Evolutionary conservation across 2,329 filamentous ascomycete species (phyloP), one percentile per base, ranked within the genome.

Genomic region (Botryosphaeria dothidea): DNA sequence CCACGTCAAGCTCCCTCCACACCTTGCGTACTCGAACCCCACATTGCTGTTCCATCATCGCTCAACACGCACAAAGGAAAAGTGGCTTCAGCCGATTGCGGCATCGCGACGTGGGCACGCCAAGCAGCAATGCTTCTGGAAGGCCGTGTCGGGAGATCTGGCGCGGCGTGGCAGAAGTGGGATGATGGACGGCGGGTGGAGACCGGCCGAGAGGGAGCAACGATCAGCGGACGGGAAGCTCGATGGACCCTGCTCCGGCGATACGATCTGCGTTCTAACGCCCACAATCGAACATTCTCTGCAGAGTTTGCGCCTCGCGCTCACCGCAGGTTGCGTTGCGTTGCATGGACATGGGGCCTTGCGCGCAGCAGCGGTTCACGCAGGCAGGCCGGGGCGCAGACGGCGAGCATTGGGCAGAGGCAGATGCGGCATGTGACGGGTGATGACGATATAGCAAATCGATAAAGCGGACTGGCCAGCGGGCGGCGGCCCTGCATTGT

Each of bases 231-330:
- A 19, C 46, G 58, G 58, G 46, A 62, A 41, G 58, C 43, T 25
- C 58, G 34, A 57, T 57, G 52, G 52, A 43, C 52, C 52, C 34
- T 19, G 36, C 36, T 11, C 34, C 34, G 17, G 52, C 34, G 58
- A 38, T 62, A 45, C 58, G 58, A 62, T 49, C 58, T 51, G 58
- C 43, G 58, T 62, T 62, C 46, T 62, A 51, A 62, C 56, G 56
- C 23, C 56, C 41, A 3, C 38, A 56, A 60, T 60, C 41, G 56
- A 60, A 60, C 56, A 60, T 60, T 60, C 56, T 29, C 56, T 60
- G 56, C 56, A 60, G 56, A 60, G 19, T 60, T 46, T 60, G 56
- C 52, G 52, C 36, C 7, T 29, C 8, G 34, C 52, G 52, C 56
- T 60, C 56, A 60, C 56, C 56, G 56, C 56, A 60, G 56, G 56